Conservation (phyloP, 768 basidiomycete genomes). For the Neoboletus magnificus region DNA sequence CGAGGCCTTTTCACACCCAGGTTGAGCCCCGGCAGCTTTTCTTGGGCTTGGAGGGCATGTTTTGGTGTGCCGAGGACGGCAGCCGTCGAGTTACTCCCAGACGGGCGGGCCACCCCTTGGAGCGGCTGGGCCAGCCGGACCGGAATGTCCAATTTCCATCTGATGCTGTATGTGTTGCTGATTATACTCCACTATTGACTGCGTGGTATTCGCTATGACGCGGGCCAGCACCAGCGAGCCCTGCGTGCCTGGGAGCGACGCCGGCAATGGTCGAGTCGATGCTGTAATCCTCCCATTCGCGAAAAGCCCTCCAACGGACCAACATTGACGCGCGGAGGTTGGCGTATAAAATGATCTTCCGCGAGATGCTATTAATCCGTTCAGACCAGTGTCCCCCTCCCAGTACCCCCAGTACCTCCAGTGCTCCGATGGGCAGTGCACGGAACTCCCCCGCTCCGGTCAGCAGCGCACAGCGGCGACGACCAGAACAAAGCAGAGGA, state of each 20-base stretch:
- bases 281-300: neutral
- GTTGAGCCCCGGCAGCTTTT: too few relatives aligned
- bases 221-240: neutral
- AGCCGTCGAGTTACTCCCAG: too few relatives aligned
- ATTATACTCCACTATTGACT: neutral
- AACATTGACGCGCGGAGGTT: neutral
- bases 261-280: neutral
- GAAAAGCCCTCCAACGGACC: slow-evolving; percentile 2
- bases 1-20: too few relatives aligned
- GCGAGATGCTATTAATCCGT: neutral
- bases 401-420: neutral
- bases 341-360: neutral
- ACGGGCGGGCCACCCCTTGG: too few relatives aligned
- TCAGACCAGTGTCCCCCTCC: too few relatives aligned
- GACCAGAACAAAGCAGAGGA: neutral
- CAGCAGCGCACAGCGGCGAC: too few relatives aligned
- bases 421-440: neutral
- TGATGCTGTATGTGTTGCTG: neutral
- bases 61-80: too few relatives aligned
- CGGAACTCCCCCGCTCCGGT: neutral
- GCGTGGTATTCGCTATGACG: neutral
- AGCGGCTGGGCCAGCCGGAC: too few relatives aligned
- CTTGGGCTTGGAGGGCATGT: too few relatives aligned
- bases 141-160: too few relatives aligned
- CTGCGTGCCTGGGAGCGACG: neutral